These are phyloP conservation scores for Candida cerambycidarum DNA, from an alignment of 805 yeast genomes.

Conservation along the genomic window DNA sequence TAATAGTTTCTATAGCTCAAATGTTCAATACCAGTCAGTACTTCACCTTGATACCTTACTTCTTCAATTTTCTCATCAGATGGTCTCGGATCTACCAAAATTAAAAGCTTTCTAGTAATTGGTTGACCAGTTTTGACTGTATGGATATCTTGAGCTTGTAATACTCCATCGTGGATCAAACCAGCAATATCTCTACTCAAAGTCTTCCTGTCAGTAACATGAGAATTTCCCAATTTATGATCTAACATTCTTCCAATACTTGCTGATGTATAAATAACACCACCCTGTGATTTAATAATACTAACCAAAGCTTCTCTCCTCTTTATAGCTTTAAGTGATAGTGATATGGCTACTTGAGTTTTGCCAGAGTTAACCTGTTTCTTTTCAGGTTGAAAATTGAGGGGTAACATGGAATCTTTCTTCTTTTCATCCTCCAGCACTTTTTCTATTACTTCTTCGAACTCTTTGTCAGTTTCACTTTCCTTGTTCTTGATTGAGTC, in stretches of 20 bases:
- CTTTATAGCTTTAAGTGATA: constrained; percentile 27
- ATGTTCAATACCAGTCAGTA: constrained; percentile 21
- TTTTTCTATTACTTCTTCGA: not conserved
- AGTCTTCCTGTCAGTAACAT: constrained; percentile 40
- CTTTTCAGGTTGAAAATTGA: constrained; percentile 1
- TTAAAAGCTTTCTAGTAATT: constrained; percentile 31
- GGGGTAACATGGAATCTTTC: not conserved
- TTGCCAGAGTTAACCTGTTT: not conserved
- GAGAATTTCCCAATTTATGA: constrained; percentile 23
- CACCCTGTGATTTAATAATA: constrained; percentile 36
- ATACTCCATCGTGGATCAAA: constrained; percentile 21
- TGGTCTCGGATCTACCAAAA: constrained; percentile 33
- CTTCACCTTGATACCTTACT: constrained; percentile 23
- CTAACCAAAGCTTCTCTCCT: constrained; percentile 30
- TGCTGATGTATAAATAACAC: constrained; percentile 36
- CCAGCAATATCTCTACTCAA: constrained; percentile 36
- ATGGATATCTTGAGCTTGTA: constrained; percentile 24
- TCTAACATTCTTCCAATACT: constrained; percentile 34
- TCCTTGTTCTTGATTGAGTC: not conserved
- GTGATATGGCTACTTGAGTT: constrained; percentile 4
- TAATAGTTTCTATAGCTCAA: constrained; percentile 4
- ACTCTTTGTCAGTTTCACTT: not conserved
- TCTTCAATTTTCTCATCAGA: constrained; percentile 27
- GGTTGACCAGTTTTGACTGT: constrained; percentile 27
- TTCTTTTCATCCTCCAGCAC: not conserved